Conservation (phyloP, 192 early-diverging fungal genomes). For the Coemansia sp. region DNA sequence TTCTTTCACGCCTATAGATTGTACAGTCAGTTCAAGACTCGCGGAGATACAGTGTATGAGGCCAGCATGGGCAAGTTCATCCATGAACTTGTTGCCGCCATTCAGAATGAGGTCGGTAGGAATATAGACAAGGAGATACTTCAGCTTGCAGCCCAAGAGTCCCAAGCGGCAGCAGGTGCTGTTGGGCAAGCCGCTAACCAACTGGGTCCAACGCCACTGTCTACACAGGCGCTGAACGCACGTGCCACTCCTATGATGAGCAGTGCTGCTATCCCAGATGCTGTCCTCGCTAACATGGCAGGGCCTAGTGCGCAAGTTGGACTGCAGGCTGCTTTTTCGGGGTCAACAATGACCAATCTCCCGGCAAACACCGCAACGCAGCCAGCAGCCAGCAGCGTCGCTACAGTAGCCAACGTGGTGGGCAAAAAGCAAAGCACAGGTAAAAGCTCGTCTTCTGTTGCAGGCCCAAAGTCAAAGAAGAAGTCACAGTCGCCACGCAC, state of each 20-base stretch:
- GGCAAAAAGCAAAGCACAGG: constrained; percentile 33
- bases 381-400: constrained; percentile 4
- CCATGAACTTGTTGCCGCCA: constrained; percentile 13
- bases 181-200: background rate
- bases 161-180: background rate
- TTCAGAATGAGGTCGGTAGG: constrained; percentile 11
- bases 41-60: constrained; percentile 15
- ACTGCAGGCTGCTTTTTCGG: constrained; percentile 28
- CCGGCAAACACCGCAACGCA: background rate
- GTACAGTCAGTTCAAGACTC: constrained; percentile 7
- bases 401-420: constrained; percentile 5
- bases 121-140: constrained; percentile 11
- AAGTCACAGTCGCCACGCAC: constrained; percentile 52
- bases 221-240: background rate
- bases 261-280: background rate
- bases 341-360: constrained; percentile 20
- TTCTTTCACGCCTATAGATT: constrained; percentile 9
- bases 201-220: background rate
- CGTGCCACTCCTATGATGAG: background rate
- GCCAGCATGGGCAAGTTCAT: constrained; percentile 10
- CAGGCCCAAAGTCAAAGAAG: constrained; percentile 40
- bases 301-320: background rate
- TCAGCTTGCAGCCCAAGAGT: background rate
- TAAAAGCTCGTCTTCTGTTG: constrained; percentile 36
- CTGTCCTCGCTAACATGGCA: background rate